Evolutionary conservation across 78 protist species (phyloP), one percentile per base, ranked within the genome.

Genomic region (Speleostelium caveatum): DNA sequence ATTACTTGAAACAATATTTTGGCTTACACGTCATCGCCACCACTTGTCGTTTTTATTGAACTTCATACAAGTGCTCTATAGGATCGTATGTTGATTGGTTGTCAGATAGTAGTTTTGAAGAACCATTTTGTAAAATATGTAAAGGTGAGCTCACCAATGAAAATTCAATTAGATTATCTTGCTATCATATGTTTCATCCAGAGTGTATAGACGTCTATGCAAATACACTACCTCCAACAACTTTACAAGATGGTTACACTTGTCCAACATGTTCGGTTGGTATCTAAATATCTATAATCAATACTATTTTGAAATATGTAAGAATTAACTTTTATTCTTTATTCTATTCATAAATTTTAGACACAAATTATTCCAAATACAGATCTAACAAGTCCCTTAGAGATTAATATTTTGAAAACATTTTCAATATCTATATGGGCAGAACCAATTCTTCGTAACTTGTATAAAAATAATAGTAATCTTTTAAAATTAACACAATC

Each of bases 181-280:
- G 91, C 59, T 83, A 83, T 83, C 69, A 83, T 69, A 35, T 83
- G 32, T 83, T 42, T 53, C 91, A 83, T 69, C 91, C 91, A 69
- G 91, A 83, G 53, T 83, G 91, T 42, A 83, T 83, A n/a, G 91
- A 83, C 59, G 91, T 83, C 10, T 83, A 83, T 83, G 91, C 75
- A 39, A 41, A 61, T 38, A 36, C 91, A 83, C 45, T 83, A 36
- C 73, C 91, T 55, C 63, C 41, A 16, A 69, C 61, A 3, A 69
- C 79, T 21, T 42, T 79, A 59, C 30, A 12, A 21, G 56, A 45
- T 22, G 53, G 72, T 7, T 83, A 83, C 33, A 42, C 79, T 32
- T 83, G 91, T 69, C 91, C 91, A 4, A 83, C 41, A 42, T 83
- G 91, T 45, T n/a, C 49, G 14, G 76, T 69, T 45, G 39, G 75